phyloP scores from a whole-genome alignment of 345 rosid species.

The Euphorbia tirucalli region DNA sequence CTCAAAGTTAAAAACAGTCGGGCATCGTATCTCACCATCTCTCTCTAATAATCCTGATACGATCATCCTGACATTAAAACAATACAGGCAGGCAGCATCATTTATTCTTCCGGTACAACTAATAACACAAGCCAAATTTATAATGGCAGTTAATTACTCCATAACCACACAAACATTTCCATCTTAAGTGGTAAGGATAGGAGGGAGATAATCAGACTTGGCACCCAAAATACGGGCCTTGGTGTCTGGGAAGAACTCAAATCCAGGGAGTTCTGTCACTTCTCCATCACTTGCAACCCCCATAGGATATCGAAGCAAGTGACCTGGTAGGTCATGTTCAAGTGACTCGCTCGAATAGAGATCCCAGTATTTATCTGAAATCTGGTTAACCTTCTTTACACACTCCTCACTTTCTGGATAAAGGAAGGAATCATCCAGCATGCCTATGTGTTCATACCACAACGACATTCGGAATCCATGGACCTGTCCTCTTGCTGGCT shows the following conservation, averaged over 20 bases:
- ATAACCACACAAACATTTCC: background rate
- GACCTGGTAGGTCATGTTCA: slow-evolving; percentile 84
- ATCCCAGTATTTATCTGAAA: slow-evolving; percentile 92
- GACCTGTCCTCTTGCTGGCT: slow-evolving; percentile 87
- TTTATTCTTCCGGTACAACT: slow-evolving; percentile 23
- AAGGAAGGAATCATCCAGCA: slow-evolving; percentile 79
- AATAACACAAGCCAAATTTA: background rate
- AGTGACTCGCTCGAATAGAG: slow-evolving; percentile 73
- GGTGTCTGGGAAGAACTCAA: slow-evolving; percentile 80
- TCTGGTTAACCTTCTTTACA: slow-evolving; percentile 62
- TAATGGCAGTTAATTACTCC: background rate
- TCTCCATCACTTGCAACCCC: slow-evolving; percentile 59
- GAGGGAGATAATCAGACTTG: slow-evolving; percentile 90
- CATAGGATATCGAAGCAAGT: slow-evolving; percentile 84
- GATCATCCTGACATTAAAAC: slow-evolving; percentile 14
- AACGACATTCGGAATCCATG: slow-evolving; percentile 95
- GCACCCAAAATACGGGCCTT: slow-evolving; percentile 82
- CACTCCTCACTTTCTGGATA: slow-evolving; percentile 67
- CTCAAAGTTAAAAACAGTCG: slow-evolving; percentile 5
- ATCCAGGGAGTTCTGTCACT: slow-evolving; percentile 68
- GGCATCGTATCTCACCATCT: slow-evolving; percentile 19
- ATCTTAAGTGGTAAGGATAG: slow-evolving; percentile 83
- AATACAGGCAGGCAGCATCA: background rate
- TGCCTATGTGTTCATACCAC: slow-evolving; percentile 97
- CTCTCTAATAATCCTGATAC: slow-evolving; percentile 19